Base-by-base conservation (phyloP, 2,329 filamentous ascomycete species). In the Aureobasidium zeae region DNA sequence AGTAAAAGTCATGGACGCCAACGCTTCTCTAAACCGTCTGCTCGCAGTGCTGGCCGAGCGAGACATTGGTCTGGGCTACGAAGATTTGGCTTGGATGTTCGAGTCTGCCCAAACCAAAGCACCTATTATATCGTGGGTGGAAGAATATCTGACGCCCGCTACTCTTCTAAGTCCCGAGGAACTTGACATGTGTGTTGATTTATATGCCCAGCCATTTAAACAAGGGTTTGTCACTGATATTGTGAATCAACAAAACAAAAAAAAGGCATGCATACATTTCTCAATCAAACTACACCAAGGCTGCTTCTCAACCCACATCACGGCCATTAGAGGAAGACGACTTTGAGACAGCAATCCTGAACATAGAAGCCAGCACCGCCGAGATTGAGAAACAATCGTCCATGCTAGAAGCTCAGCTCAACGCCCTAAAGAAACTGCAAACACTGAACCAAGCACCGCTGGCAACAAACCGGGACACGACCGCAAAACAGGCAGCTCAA, bases 331-430 rank as follows among this genome's bases (percentile, higher is more conserved):
- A 67, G 11, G 78, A 83, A 46, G 64, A 72, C 19, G 77, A 83
- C 39, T 65, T 85, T 44, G 67, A 68, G 42, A 60, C 65, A 29
- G 81, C 81, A 12, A 76, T 83, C 37, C 69, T 73, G 3, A 74
- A 81, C 42, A 65, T 86, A n/a, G 70, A 74, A 47, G 67, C 67
- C 26, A 83, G 81, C 1, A 84, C 81, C 1, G 70, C 70, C 13
- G 72, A 71, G 13, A 81, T 85, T 20, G 69, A 74, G 49, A 73
- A 73, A 58, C 81, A 85, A 55, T 78, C 72, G 20, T 74, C 77
- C 54, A 66, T 71, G 0, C 57, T 86, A 13, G 70, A 71, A 45
- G 67, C 72, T 38, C 81, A 86, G 57, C 74, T 76, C 48, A 71
- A 75, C 52, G 77, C 78, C 8, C 58, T 84, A 41, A 61, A 78